Base-by-base conservation (phyloP, 352 stramenopile genomes). In the Phytophthora meadii region DNA sequence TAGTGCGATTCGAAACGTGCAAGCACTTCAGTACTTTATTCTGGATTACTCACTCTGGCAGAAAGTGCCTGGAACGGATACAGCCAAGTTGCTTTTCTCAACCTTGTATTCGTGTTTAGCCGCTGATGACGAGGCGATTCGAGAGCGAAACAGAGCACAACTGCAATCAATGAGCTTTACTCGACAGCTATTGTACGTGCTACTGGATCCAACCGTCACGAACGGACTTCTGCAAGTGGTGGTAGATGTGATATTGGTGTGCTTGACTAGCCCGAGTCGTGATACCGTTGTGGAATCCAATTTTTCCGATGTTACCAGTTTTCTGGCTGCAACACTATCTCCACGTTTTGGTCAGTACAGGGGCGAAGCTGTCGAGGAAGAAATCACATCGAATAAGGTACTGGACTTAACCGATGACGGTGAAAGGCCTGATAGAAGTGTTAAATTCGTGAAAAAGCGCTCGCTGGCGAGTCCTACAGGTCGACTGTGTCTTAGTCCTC, bases 1-100 rank as follows among this genome's bases (percentile, higher is more conserved):
- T 24, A 81, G 73, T 63, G 71, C 69, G 7, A 82, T 88, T 39
- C 77, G 82, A 7, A 90, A 89, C 60, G 64, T 91, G 11, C 70
- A 87, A 36, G 84, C 82, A 8, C 61, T 90, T 14, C 84, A 93
- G 50, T 74, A 93, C 37, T 91, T 90, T 54, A 74, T 91, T 27
- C 57, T 93, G 45, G 84, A 93, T 49, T 87, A 88, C 39, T 87
- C 77, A 2, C 68, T 93, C 9, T 93, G 84, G 84, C 70, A 88
- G 50, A 79, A 80, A 58, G 72, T 74, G 0, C 36, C 70, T 3
- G 56, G 41, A 0, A 62, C 44, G 4, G 52, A 69, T 12, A 85
- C 74, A 6, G 71, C 85, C 12, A 77, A 81, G 22, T 46, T 79
- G 6, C 70, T 93, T 2, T 93, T 90, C 47, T 88, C 81, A 27